Conservation (phyloP, 169 alveolate species). For the Eimeria nieschulzi region DNA sequence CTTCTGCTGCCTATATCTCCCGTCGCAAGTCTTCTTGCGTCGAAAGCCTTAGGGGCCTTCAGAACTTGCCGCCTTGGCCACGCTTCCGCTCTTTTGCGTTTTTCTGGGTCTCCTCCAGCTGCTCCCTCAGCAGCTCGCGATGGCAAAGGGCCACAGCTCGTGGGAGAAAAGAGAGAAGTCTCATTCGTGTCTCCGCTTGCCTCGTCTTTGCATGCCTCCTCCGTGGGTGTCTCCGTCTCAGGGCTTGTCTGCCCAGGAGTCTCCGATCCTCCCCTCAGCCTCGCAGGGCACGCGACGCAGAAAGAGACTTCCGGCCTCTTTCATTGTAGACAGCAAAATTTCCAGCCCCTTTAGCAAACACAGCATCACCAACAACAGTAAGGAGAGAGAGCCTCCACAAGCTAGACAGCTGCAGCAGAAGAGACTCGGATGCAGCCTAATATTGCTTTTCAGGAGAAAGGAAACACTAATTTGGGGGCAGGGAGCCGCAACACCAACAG, state of each 20-base stretch:
- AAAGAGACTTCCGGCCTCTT: conserved; percentile 84
- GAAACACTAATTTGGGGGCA: not conserved
- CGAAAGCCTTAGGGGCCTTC: no score
- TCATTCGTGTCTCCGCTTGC: no score
- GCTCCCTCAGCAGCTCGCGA: no score
- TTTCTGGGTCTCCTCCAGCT: no score
- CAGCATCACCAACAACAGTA: not conserved
- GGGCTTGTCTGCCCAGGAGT: conserved; percentile 88
- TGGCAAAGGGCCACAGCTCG: no score
- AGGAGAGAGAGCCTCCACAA: not conserved
- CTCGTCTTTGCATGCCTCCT: no score
- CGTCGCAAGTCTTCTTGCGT: no score
- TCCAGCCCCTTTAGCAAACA: conserved; percentile 76
- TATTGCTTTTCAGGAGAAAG: not conserved
- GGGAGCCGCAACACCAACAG: not conserved
- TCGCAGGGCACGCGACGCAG: conserved; percentile 86
- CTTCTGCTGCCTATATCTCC: no score
- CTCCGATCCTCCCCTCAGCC: conserved; percentile 87
- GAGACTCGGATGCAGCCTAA: not conserved
- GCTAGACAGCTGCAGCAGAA: not conserved
- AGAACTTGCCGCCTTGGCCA: no score
- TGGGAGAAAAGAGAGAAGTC: no score
- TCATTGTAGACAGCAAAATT: conserved; percentile 84
- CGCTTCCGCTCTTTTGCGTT: no score
- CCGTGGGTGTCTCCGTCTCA: not conserved